Conservation (phyloP, 2,329 filamentous ascomycete species). For the Diaporthe caulivora region DNA sequence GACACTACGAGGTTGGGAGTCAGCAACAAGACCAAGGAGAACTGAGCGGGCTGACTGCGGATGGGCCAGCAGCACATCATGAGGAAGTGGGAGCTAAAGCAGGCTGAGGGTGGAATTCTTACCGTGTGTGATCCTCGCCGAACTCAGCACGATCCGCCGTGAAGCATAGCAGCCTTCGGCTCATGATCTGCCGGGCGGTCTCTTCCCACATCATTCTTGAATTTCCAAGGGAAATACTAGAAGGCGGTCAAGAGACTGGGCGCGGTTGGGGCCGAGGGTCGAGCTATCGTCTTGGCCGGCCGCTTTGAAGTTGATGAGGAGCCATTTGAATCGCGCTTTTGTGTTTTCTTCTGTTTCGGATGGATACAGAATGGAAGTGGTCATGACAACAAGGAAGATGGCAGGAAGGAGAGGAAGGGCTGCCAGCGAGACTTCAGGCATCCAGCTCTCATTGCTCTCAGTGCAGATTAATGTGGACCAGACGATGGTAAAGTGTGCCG, state of each 20-base stretch:
- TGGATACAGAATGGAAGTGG: too few species aligned
- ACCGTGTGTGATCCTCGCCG: not conserved
- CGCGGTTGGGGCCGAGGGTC: not conserved
- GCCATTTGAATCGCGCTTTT: not conserved
- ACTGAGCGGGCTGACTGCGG: not conserved
- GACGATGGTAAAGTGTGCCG: too few species aligned
- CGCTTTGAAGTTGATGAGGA: too few species aligned
- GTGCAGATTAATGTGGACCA: too few species aligned
- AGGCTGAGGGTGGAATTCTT: not conserved
- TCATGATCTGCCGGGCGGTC: too few species aligned
- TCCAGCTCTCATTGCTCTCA: too few species aligned
- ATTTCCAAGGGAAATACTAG: not conserved
- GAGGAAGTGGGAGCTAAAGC: not conserved
- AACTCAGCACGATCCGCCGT: not conserved
- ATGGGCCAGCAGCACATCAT: not conserved
- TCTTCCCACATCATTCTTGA: not conserved
- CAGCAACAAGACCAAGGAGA: not conserved
- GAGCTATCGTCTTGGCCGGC: not conserved
- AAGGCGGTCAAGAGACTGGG: not conserved
- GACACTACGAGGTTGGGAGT: not conserved
- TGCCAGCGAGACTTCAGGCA: too few species aligned
- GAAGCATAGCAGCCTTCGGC: not conserved
- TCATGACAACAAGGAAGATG: too few species aligned
- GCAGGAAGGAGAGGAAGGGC: too few species aligned
- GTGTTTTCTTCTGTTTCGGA: not conserved